These are phyloP conservation scores for Cladorrhinum samala DNA, from an alignment of 495 filamentous ascomycete species.

Conservation along the genomic window DNA sequence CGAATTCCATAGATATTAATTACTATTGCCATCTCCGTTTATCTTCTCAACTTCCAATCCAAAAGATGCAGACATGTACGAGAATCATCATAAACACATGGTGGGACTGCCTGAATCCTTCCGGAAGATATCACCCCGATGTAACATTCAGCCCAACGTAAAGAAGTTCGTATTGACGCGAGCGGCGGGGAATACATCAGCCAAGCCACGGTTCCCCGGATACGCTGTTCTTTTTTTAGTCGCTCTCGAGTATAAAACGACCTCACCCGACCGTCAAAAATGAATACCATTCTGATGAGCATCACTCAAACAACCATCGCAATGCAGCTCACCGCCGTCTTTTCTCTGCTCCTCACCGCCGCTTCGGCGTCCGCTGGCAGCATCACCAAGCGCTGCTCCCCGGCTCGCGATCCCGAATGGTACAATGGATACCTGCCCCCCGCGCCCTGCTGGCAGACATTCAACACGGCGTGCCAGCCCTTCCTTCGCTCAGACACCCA, in stretches of 20 bases:
- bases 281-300: not conserved
- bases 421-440: constrained; percentile 21
- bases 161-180: not conserved
- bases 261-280: no score
- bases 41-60: not conserved
- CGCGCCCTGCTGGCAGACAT: constrained; percentile 25
- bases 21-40: not conserved
- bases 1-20: not conserved
- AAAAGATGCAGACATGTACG: not conserved
- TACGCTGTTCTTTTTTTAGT: not conserved
- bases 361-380: not conserved
- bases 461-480: constrained; percentile 18
- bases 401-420: constrained; percentile 17
- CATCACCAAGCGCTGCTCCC: constrained; percentile 19
- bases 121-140: not conserved
- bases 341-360: not conserved
- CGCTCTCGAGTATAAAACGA: no score
- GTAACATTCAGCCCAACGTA: not conserved
- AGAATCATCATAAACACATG: not conserved
- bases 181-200: not conserved
- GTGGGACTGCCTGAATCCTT: not conserved
- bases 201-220: not conserved
- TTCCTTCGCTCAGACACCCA: constrained; percentile 9
- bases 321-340: constrained; percentile 8
- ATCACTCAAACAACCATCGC: not conserved